Percentiles rank a stretch among this genome's conserved stretches.
phyloP scores from a whole-genome alignment of 1,284 basidiomycete genomes.

The Ustilago shanxiensis region DNA sequence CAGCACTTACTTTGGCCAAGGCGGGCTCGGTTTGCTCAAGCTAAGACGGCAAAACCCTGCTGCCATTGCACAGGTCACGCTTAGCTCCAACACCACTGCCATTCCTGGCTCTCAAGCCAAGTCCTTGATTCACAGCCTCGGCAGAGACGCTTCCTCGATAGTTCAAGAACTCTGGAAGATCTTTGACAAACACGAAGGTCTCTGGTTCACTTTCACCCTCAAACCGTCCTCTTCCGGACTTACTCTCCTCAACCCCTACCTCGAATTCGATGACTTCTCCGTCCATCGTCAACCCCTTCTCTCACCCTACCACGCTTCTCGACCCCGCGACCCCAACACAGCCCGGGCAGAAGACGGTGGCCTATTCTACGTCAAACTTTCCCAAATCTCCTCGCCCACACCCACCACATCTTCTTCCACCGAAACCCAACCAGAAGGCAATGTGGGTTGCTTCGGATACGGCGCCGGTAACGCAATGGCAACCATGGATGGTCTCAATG shows the following conservation, averaged over 20 bases:
- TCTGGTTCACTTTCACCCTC: slow-evolving; percentile 57
- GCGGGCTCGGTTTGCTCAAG: slow-evolving; percentile 49
- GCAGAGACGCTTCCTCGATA: slow-evolving; percentile 9
- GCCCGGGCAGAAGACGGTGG: slow-evolving; percentile 54
- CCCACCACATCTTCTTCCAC: slow-evolving; percentile 4
- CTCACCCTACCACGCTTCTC: slow-evolving; percentile 31
- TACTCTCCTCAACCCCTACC: slow-evolving; percentile 27
- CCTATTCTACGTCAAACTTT: slow-evolving; percentile 57
- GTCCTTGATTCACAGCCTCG: slow-evolving; percentile 27
- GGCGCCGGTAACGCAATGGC: slow-evolving; percentile 63
- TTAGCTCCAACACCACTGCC: slow-evolving; percentile 12
- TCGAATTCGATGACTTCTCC: slow-evolving; percentile 59
- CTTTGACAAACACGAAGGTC: slow-evolving; percentile 47
- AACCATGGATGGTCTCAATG: slow-evolving; percentile 58
- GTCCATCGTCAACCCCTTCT: slow-evolving; percentile 46
- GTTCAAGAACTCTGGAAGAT: slow-evolving; percentile 40
- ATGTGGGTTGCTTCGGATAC: slow-evolving; percentile 61
- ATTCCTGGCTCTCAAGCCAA: slow-evolving; percentile 4
- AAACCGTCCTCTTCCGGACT: background rate
- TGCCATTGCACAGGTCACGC: slow-evolving; percentile 2
- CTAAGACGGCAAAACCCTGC: slow-evolving; percentile 13
- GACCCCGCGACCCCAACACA: slow-evolving; percentile 38
- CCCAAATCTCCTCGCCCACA: slow-evolving; percentile 30
- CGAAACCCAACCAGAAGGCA: slow-evolving; percentile 29
- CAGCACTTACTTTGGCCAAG: slow-evolving; percentile 40